Base-by-base conservation (phyloP, 2,329 filamentous ascomycete species). In the Chrysosporium keratinophilum region DNA sequence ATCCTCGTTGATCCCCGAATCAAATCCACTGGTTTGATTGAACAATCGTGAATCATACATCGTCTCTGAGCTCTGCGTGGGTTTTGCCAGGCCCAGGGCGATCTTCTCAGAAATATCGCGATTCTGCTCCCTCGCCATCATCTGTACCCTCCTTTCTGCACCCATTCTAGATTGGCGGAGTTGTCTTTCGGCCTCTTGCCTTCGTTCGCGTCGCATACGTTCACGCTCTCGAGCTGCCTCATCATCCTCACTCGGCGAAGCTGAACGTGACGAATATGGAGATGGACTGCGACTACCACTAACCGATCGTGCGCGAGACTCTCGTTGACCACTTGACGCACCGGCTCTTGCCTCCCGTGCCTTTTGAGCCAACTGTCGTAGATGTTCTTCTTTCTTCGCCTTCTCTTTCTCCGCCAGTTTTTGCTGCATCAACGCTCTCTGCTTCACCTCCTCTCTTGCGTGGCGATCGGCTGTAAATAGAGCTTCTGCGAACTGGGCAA, bases 31-130 rank as follows among this genome's bases (percentile, higher is more conserved):
- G 5, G 83, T 85, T 71, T 95, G 88, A 71, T 97, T 96, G 73
- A 98, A 98, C 31, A 98, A 73, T 40, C 93, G 79, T 1, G 89
- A 94, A 72, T 98, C 93, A 74, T 94, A 98, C 93, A 97, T 97
- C 20, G 87, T 84, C 69, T 98, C 93, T 53, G 85, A 85, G 49
- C 84, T 87, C 66, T 93, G 86, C 3, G 93, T 96, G 2, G 93
- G 93, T 70, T 97, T 98, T 5, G 93, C 93, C 47, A 97, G 74
- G 2, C 93, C 93, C 5, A 98, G 78, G 1, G 93, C 93, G 34
- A 98, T 87, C 75, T 96, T 97, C 67, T 98, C 93, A 1, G 87
- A 93, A 48, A 98, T 95, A 69, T 98, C 93, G 61, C 93, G 87
- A 67, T 95, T 90, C 68, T 97, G 91, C 69, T 97, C 91, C 20